These are phyloP conservation scores for Phytopythium montanum DNA, from an alignment of 352 stramenopile species.

Conservation along the genomic window DNA sequence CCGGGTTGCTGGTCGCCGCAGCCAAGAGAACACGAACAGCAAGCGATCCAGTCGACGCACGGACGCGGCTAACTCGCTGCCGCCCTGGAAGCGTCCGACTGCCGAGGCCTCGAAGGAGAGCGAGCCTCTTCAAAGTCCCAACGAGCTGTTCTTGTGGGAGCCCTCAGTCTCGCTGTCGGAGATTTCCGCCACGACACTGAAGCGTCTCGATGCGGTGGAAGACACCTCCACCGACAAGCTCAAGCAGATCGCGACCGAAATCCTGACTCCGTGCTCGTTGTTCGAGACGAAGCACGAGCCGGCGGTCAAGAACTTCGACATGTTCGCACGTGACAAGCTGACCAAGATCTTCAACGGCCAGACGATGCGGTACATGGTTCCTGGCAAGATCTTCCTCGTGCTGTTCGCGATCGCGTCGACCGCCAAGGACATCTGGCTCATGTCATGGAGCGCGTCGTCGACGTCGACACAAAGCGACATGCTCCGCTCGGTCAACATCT, in stretches of 20 bases:
- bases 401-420: conserved; percentile 23
- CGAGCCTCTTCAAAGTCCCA: background rate
- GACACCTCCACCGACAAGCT: background rate
- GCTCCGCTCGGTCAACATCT: conserved; percentile 25
- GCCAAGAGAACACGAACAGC: conserved; percentile 7
- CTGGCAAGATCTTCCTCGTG: conserved; percentile 27
- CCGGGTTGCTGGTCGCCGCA: conserved; percentile 15
- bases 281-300: conserved; percentile 7
- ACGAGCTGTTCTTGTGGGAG: conserved; percentile 21
- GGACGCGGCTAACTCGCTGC: conserved; percentile 25
- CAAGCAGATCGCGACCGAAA: background rate
- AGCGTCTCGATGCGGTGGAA: background rate
- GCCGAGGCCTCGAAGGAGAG: background rate
- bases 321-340: conserved; percentile 5
- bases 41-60: conserved; percentile 13
- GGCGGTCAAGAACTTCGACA: conserved; percentile 18
- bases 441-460: conserved; percentile 30
- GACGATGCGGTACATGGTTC: conserved; percentile 20
- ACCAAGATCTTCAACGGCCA: conserved; percentile 2
- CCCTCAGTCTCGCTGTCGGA: conserved; percentile 7
- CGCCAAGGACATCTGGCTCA: conserved; percentile 32
- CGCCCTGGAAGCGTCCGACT: conserved; percentile 18
- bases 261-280: background rate
- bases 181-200: background rate
- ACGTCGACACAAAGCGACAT: conserved; percentile 8